Conservation (phyloP, 2,329 filamentous ascomycete genomes). For the Penicillium paneum region DNA sequence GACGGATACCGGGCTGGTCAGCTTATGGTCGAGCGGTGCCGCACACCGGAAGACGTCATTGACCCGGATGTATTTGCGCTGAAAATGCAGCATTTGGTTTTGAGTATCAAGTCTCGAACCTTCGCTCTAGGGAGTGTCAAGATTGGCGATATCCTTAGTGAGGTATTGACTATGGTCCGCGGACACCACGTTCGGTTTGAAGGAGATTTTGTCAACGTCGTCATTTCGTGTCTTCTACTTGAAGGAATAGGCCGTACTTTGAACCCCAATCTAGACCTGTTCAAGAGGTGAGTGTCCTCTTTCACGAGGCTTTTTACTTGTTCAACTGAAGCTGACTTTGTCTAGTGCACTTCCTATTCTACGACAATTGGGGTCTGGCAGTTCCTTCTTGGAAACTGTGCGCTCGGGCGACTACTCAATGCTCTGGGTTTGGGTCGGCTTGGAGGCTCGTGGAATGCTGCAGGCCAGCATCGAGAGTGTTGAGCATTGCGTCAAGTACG, state of each 20-base stretch:
- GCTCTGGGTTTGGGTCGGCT: constrained; percentile 84
- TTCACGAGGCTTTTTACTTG: neutral
- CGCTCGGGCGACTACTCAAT: constrained; percentile 75
- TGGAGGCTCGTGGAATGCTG: constrained; percentile 84
- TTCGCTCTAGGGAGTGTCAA: constrained; percentile 91
- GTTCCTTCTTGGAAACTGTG: constrained; percentile 55
- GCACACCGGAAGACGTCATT: constrained; percentile 85
- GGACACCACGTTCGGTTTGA: constrained; percentile 89
- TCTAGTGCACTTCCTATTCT: constrained; percentile 81
- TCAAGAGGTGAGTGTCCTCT: constrained; percentile 59
- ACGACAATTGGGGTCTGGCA: constrained; percentile 72
- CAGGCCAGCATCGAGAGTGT: constrained; percentile 88
- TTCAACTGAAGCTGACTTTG: constrained; percentile 6
- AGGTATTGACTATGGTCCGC: constrained; percentile 88
- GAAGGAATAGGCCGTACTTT: constrained; percentile 89
- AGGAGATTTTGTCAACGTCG: constrained; percentile 97
- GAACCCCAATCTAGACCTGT: constrained; percentile 81
- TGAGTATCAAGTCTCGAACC: constrained; percentile 84
- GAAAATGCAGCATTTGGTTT: constrained; percentile 93
- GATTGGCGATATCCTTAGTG: constrained; percentile 90
- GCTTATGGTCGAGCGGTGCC: constrained; percentile 92
- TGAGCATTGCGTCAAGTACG: constrained; percentile 86
- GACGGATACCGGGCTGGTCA: constrained; percentile 93
- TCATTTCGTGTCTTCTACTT: constrained; percentile 86
- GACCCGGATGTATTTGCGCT: constrained; percentile 88